These are phyloP conservation scores for Thelephora terrestris DNA, from an alignment of 1,284 basidiomycete species.

Conservation along the genomic window DNA sequence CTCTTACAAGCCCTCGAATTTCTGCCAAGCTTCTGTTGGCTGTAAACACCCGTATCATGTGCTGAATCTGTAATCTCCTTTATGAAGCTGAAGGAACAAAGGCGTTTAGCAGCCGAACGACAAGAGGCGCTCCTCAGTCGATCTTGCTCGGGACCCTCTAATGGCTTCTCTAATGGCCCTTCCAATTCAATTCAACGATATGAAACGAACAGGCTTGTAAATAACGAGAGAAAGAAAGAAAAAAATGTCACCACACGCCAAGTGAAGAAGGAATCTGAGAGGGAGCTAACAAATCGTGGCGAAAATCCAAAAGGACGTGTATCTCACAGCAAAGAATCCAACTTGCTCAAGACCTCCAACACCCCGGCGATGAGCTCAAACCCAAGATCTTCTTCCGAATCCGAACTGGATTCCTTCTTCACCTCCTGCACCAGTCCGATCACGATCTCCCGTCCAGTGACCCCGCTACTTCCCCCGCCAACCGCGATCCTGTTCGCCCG, in stretches of 20 bases:
- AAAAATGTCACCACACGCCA: no score
- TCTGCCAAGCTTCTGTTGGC: no score
- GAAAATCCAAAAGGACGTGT: neutral
- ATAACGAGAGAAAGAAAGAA: neutral
- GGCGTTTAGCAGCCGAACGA: no score
- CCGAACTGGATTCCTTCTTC: conserved; percentile 53
- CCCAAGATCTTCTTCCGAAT: conserved; percentile 58
- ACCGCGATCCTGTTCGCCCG: conserved; percentile 33
- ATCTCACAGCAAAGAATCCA: conserved; percentile 67
- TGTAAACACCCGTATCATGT: no score
- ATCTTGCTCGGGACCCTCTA: neutral
- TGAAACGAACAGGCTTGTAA: neutral
- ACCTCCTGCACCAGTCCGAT: conserved; percentile 75
- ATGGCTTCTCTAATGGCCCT: neutral
- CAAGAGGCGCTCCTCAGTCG: neutral
- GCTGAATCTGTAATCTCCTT: no score
- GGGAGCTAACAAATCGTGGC: neutral
- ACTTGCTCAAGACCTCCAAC: conserved; percentile 79
- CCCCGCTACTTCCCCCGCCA: conserved; percentile 39
- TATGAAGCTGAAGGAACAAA: no score
- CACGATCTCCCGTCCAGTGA: conserved; percentile 60
- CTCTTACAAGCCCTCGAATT: no score
- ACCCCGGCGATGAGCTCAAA: conserved; percentile 89
- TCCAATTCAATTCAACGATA: neutral
- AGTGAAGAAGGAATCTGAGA: no score